A percentile compares a stretch with the other conserved stretches of the same genome.
These are phyloP conservation scores for Stachybotrys chlorohalonatus DNA, from an alignment of 2,329 filamentous ascomycete species.

Conservation along the genomic window DNA sequence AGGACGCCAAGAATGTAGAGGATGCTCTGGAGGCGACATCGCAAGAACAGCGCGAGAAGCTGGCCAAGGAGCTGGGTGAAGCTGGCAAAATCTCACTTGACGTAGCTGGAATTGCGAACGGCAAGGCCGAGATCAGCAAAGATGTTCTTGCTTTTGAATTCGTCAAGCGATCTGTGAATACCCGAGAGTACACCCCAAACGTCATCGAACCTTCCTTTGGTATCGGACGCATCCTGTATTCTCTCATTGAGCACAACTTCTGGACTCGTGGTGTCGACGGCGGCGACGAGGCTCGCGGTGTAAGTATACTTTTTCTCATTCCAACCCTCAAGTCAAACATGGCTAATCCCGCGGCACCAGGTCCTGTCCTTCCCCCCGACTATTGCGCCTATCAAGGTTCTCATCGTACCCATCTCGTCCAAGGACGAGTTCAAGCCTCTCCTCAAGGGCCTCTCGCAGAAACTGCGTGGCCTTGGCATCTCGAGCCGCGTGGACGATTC, in stretches of 20 bases:
- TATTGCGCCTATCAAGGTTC: slow-evolving; percentile 89
- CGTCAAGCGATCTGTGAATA: slow-evolving; percentile 71
- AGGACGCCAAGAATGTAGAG: slow-evolving; percentile 81
- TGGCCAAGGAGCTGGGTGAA: slow-evolving; percentile 64
- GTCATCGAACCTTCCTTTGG: slow-evolving; percentile 97
- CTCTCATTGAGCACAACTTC: slow-evolving; percentile 88
- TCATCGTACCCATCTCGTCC: slow-evolving; percentile 80
- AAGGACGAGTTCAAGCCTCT: slow-evolving; percentile 76
- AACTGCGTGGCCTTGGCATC: slow-evolving; percentile 66
- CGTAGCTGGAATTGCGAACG: slow-evolving; percentile 56
- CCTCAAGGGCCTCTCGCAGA: slow-evolving; percentile 61
- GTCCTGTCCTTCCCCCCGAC: slow-evolving; percentile 47
- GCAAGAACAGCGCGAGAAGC: slow-evolving; percentile 73
- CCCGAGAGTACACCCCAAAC: slow-evolving; percentile 87
- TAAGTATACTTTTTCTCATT: slow-evolving; percentile 38
- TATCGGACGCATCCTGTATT: slow-evolving; percentile 90
- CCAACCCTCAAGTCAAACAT: not conserved
- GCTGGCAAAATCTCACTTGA: slow-evolving; percentile 70
- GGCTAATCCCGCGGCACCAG: slow-evolving; percentile 17
- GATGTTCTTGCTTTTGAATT: slow-evolving; percentile 80
- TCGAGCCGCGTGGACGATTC: slow-evolving; percentile 86
- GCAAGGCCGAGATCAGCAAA: slow-evolving; percentile 70
- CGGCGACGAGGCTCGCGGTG: slow-evolving; percentile 68
- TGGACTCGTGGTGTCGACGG: slow-evolving; percentile 66
- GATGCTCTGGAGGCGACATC: slow-evolving; percentile 64